Evolutionary conservation across 345 rosid genomes (phyloP), one percentile per base, ranked within the genome.

Genomic region (Pistacia integerrima): DNA sequence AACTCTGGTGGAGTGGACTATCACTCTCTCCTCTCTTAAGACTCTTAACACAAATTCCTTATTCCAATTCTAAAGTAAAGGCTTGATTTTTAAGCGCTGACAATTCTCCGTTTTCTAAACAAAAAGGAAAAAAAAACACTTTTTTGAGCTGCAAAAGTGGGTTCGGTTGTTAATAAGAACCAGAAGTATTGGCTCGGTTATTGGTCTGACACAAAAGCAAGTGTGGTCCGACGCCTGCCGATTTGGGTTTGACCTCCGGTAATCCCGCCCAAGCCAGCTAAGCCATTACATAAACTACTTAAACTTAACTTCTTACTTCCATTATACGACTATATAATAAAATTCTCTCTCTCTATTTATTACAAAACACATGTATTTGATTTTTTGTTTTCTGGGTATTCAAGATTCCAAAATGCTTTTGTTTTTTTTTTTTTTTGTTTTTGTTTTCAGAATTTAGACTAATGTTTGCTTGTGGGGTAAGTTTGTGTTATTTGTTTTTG

Each of bases 241-340:
- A 74, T 64, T 72, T 56, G 49, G 69, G 54, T 79, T 68, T 82
- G 86, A 85, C 80, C 73, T 65, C 85, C 86, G 80, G 83, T 67
- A 11, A 79, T 68, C 83, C 80, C 83, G 76, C 84, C 7, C 59
- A 13, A 10, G 76, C 82, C 83, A 81, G 83, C 84, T 77, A 79
- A 75, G 78, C 79, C 49, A 22, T 10, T 11, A 58, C 28, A 33
- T 57, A 22, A 36, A 48, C 16, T 68, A 46, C 46, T 22, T 35
- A 30, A 69, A 54, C 25, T 73, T 48, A 36, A 56, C 18, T 8
- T 18, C 12, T 35, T 9, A 38, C 56, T 70, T 10, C 25, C 0
- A 22, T 22, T 22, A 22, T 22, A 22, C 25, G 25, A 22, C 41
- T n/a, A 14, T 3, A 25, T 10, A 49, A 49, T 33, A 8, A 44